Base-by-base conservation (phyloP, 2,329 filamentous ascomycete genomes). In the Sclerotinia sclerotiorum region DNA sequence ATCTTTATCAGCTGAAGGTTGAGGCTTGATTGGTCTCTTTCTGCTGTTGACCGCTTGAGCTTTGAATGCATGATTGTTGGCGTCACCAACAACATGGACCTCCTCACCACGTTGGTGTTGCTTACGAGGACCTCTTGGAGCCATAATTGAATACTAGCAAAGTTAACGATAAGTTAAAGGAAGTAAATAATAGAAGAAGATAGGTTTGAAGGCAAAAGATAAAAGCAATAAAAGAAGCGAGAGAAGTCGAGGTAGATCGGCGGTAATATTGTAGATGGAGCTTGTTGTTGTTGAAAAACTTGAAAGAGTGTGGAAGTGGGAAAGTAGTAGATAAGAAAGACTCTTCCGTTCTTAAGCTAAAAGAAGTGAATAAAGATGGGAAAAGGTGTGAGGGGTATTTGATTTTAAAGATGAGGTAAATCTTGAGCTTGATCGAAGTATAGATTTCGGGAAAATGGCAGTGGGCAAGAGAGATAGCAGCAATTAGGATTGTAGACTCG, bases 311-410 rank as follows among this genome's bases (percentile, higher is more conserved):
- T 32, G 27, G 42, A 57, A 57, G 51, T 44, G 42, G 32, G 24
- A 67, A 49, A 17, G 8, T 32, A 29, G 15, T 51, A 42, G 46
- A 39, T 29, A 24, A 24, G 11, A 39, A 21, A 39, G 17, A 32
- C 19, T 32, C n/a, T 24, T 0, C 46, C 5, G 2, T 62, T 62
- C 21, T 35, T 27, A 35, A n/a, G 5, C 29, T 35, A 52, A 46
- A 19, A 19, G 13, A 46, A 67, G 65, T 67, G 65, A 62, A 67
- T 67, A 35, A 13, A 39, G 32, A 27, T 15, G 52, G 19, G 21
- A 21, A 5, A 4, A 32, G 39, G 19, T 2, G 3, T 17, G 63
- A 65, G 55, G 13, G 3, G 32, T 27, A 21, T 13, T 10, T 11
- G 13, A 3, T 52, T 51, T 29, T 15, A 48, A 51, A 62, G 46